These are phyloP conservation scores for Daldinia sp. DNA, from an alignment of 2,329 filamentous ascomycete species.

Conservation along the genomic window DNA sequence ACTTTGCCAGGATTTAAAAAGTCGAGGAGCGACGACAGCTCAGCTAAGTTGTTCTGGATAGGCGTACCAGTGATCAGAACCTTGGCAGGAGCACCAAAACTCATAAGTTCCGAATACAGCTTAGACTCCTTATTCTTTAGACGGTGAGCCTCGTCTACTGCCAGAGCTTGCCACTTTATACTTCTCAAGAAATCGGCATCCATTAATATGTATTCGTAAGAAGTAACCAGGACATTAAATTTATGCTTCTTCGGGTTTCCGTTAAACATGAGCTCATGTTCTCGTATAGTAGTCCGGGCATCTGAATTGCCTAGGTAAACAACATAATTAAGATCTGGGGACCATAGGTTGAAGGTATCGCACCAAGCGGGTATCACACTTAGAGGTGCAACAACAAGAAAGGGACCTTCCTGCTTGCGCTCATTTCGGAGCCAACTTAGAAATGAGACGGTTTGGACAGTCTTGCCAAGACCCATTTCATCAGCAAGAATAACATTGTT, in stretches of 20 bases:
- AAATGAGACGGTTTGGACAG: constrained; percentile 95
- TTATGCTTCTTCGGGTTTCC: constrained; percentile 88
- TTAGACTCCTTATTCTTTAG: constrained; percentile 97
- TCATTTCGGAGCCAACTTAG: constrained; percentile 96
- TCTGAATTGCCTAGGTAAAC: constrained; percentile 93
- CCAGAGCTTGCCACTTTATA: constrained; percentile 97
- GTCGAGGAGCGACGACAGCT: constrained; percentile 90
- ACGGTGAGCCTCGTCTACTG: constrained; percentile 95
- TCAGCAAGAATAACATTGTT: constrained; percentile 98
- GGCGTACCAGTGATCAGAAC: constrained; percentile 96
- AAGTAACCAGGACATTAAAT: constrained; percentile 97
- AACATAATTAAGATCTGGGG: constrained; percentile 95
- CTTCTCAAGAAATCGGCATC: constrained; percentile 85
- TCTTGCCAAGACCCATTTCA: constrained; percentile 98
- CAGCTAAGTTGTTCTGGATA: constrained; percentile 95
- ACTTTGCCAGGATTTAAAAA: constrained; percentile 97
- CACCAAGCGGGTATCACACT: constrained; percentile 99
- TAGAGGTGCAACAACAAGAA: constrained; percentile 94
- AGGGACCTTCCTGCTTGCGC: constrained; percentile 89
- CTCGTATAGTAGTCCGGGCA: constrained; percentile 84
- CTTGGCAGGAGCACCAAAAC: constrained; percentile 87
- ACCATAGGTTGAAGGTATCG: constrained; percentile 96
- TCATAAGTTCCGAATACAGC: constrained; percentile 83
- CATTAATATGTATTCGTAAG: constrained; percentile 93
- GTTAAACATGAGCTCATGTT: constrained; percentile 88